Percentiles rank a stretch among this genome's conserved stretches.
Evolutionary conservation across 2,329 filamentous ascomycete genomes (phyloP).

Genomic region (Paecilomyces sp.): DNA sequence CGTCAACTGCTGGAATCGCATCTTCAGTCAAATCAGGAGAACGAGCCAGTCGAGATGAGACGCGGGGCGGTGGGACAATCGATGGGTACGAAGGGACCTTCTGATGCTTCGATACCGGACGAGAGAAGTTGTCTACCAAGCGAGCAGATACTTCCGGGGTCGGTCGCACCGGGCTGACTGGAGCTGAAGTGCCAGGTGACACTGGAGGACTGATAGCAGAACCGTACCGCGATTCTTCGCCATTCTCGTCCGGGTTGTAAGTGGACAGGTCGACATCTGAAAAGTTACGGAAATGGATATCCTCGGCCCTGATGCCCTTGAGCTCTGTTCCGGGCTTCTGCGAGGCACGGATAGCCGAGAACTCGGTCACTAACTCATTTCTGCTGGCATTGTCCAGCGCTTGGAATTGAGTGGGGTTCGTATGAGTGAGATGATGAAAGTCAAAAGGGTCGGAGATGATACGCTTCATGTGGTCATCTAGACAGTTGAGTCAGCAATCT

Average conservation of each 20-base stretch:
- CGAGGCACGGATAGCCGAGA: constrained; percentile 47
- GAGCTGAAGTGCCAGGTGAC: constrained; percentile 19
- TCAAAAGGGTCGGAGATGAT: constrained; percentile 57
- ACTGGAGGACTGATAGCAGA: constrained; percentile 22
- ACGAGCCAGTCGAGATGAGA: constrained; percentile 26
- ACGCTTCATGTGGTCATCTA: constrained; percentile 38
- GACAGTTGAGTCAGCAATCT: constrained; percentile 1
- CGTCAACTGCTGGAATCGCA: constrained; percentile 33
- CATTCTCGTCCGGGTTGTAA: background rate
- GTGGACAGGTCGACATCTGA: constrained; percentile 22
- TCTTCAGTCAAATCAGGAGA: constrained; percentile 24
- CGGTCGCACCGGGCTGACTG: constrained; percentile 16
- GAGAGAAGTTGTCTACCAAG: constrained; percentile 48
- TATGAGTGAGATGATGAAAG: constrained; percentile 58
- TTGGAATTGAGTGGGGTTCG: constrained; percentile 48
- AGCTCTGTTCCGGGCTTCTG: constrained; percentile 44
- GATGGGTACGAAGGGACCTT: constrained; percentile 31
- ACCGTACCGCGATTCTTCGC: background rate
- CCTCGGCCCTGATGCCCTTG: constrained; percentile 46
- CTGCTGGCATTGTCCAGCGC: constrained; percentile 45
- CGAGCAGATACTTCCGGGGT: constrained; percentile 22
- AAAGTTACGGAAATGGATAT: constrained; percentile 33
- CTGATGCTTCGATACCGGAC: constrained; percentile 39
- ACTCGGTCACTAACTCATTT: constrained; percentile 46
- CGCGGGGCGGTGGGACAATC: constrained; percentile 32